Evolutionary conservation across 345 rosid species (phyloP), one percentile per base, ranked within the genome.

Genomic region (Toxicodendron radicans): DNA sequence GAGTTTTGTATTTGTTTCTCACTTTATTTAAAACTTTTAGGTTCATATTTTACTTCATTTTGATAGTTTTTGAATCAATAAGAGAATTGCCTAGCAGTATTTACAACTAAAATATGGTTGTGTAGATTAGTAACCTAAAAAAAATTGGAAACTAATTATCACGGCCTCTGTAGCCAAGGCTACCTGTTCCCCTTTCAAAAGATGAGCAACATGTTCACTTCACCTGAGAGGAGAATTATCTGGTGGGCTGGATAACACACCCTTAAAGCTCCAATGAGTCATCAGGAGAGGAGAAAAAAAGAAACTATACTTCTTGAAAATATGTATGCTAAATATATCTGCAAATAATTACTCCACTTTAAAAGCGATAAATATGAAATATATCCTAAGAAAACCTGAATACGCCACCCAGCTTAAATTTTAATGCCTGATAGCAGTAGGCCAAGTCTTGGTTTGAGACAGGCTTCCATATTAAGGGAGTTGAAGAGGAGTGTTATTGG

Each of bases 171-270:
- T 38, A 38, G 8, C 21, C 11, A 35, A n/a, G 20, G 38, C 59
- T 53, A 35, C 20, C 53, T 41, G n/a, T 70, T 38, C 73, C 57
- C 65, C 57, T 58, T 58, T 46, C 64, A 71, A 56, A 54, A 21
- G 43, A 62, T 20, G 23, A 43, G 14, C 58, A 63, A 13, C 14
- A 38, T 35, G 16, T 57, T 70, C 49, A 21, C 46, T 49, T 16
- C 0, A 18, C 12, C 16, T 27, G 65, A 61, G 38, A 58, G 52
- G 43, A 46, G 41, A 70, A 46, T 45, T 27, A 24, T 48, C 14
- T 5, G 23, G 27, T 10, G 64, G 38, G 20, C 13, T 58, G 17
- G 64, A 43, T 35, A 51, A 51, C 3, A 32, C 5, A n/a, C 16
- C 30, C 41, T 21, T 21, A 9, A 45, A 23, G 10, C 10, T 21